Base-by-base conservation (phyloP, 257 asterid genomes). In the Nicotiana undulata region DNA sequence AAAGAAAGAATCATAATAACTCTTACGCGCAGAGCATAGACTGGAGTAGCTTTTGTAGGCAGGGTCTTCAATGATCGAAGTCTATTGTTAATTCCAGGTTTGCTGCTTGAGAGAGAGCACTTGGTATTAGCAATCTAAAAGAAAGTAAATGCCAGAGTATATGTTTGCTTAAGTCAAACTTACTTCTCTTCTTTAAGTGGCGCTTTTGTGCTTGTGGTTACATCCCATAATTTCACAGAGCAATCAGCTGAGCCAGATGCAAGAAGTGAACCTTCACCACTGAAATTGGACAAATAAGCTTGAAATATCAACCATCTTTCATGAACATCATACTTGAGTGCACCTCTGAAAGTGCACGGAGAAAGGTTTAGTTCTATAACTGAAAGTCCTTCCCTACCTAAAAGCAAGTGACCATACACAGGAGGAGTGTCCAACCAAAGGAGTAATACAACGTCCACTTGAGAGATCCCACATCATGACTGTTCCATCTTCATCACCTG, bases 231-330 rank as follows among this genome's bases (percentile, higher is more conserved):
- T 84, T 96, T 96, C 63, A 96, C 99, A 32, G 99, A 91, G 91
- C 95, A 89, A 86, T 96, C 99, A 32, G 99, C 99, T 82, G 99
- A 96, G 75, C 99, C 99, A 46, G 99, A 96, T 81, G 99, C 99
- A 66, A 96, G 93, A 67, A 96, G 92, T n/a, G 99, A 92, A 53
- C 99, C 98, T 90, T 96, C 99, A 75, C 98, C 88, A 75, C 99
- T 96, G 93, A 83, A 83, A 85, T 59, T 61, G 68, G 63, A 78
- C 49, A 56, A 11, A 83, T 51, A 79, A 74, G 77, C 53, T 64
- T 61, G 37, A 26, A n/a, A 74, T 55, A 75, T 22, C 49, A 75
- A 70, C 10, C 53, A 40, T 8, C 66, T 20, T 55, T 56, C 51
- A 72, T 49, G 22, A 22, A 24, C 37, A 16, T 24, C 20, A 86